Evolutionary conservation across 345 rosid genomes (phyloP).

Genomic region (Arabidopsis suecica): DNA sequence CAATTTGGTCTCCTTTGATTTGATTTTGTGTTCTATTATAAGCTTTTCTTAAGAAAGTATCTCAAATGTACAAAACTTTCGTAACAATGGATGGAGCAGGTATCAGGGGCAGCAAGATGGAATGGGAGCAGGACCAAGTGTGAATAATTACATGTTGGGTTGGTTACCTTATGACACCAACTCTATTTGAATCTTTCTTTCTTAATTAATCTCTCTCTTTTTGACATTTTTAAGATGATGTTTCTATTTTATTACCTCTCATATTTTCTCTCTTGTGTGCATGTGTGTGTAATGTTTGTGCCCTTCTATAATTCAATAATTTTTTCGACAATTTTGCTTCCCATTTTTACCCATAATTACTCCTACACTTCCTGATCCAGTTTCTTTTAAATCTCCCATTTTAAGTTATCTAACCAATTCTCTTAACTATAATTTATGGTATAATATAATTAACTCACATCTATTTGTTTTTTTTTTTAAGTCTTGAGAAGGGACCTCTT

Average conservation of each 20-base stretch:
- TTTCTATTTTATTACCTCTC: conserved; percentile 2
- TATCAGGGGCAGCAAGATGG: conserved; percentile 70
- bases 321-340: neutral
- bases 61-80: neutral
- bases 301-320: conserved; percentile 6
- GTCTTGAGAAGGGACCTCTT: no score
- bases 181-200: conserved; percentile 33
- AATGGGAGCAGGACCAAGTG: conserved; percentile 76
- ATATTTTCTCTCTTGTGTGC: conserved; percentile 23
- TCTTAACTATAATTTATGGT: no score
- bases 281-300: conserved; percentile 32
- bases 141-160: conserved; percentile 78
- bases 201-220: neutral
- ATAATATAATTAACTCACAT: no score
- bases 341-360: neutral
- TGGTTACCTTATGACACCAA: conserved; percentile 78
- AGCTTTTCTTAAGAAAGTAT: no score
- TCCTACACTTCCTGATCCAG: neutral
- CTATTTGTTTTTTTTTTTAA: no score
- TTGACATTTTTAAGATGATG: conserved; percentile 32
- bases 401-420: neutral
- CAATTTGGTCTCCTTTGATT: neutral
- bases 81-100: conserved; percentile 42
- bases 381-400: neutral
- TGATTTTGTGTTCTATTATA: no score